Evolutionary conservation across 441 rosid genomes (phyloP), one percentile per base, ranked within the genome.

Genomic region (Brassica hybrid): DNA sequence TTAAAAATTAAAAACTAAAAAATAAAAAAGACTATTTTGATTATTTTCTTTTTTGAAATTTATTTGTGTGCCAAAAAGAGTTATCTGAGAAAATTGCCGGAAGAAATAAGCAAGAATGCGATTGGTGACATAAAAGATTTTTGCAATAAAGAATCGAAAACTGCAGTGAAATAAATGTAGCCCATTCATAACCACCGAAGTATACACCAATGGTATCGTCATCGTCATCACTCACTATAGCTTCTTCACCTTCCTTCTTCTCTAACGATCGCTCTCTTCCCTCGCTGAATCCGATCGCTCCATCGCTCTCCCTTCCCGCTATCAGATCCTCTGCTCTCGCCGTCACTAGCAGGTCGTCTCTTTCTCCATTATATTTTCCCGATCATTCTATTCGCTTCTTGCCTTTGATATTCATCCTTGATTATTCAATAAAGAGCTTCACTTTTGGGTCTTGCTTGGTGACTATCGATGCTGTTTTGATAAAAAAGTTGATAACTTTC

Each of bases 331-430:
- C 25, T 5, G 0, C 48, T 67, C 73, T 50, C 43, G 18, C 73
- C 65, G 17, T 48, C 12, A 50, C 16, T 60, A 59, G 65, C 74
- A 72, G 77, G 81, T 73, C 14, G 10, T 38, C 62, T 50, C 43
- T 19, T 38, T 25, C 14, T 50, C 71, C 34, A 32, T 16, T 23
- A 5, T 60, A 32, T 3, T 56, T 27, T 43, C 43, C 62, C 2
- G 54, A 36, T 18, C 19, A 18, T 32, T 67, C 23, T 14, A 0
- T 21, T 41, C 27, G 17, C 19, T 41, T 74, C 4, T 36, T 56
- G 72, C 58, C 25, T 65, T 56, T 41, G 12, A 56, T 41, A 30
- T 30, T 30, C 64, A 34, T 54, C 14, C 23, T 73, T 52, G 54
- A 27, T 25, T 36, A 8, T 36, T 36, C 43, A 36, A 36, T 36